Evolutionary conservation across 371 early-diverging fungal species (phyloP).

Genomic region (Mortierella sp.): DNA sequence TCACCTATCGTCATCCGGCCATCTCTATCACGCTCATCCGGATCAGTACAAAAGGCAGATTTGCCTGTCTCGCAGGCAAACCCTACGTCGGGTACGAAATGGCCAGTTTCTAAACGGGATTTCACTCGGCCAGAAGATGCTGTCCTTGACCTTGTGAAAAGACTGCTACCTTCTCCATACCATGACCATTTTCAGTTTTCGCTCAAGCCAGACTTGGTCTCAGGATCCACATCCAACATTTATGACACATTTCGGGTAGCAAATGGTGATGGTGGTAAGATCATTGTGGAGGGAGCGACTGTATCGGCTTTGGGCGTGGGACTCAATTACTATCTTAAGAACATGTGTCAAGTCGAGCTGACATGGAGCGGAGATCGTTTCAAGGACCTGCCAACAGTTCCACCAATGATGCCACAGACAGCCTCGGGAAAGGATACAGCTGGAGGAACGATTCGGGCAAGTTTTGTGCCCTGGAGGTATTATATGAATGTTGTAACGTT

Average conservation of each 20-base stretch:
- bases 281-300: slow-evolving; percentile 32
- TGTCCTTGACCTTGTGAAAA: slow-evolving; percentile 27
- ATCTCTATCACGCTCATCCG: too few species aligned
- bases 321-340: slow-evolving; percentile 43
- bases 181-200: slow-evolving; percentile 30
- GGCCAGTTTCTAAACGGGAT: slow-evolving; percentile 1
- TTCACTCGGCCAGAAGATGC: slow-evolving; percentile 1
- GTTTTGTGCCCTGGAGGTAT: slow-evolving; percentile 55
- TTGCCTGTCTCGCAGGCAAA: too few species aligned
- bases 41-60: too few species aligned
- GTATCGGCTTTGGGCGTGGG: slow-evolving; percentile 41
- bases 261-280: slow-evolving; percentile 1
- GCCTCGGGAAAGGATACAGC: slow-evolving; percentile 5
- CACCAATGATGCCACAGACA: slow-evolving; percentile 15
- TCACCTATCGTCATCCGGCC: too few species aligned
- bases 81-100: too few species aligned
- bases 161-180: slow-evolving; percentile 33
- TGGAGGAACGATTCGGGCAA: slow-evolving; percentile 24
- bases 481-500: slow-evolving; percentile 57
- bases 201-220: slow-evolving; percentile 13
- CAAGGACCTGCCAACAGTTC: slow-evolving; percentile 23
- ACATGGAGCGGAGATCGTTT: slow-evolving; percentile 52
- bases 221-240: slow-evolving; percentile 36
- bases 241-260: slow-evolving; percentile 43
- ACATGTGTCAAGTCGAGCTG: slow-evolving; percentile 51